Conservation (phyloP, 208 protist species). For the Plasmodiophora brassicae region DNA sequence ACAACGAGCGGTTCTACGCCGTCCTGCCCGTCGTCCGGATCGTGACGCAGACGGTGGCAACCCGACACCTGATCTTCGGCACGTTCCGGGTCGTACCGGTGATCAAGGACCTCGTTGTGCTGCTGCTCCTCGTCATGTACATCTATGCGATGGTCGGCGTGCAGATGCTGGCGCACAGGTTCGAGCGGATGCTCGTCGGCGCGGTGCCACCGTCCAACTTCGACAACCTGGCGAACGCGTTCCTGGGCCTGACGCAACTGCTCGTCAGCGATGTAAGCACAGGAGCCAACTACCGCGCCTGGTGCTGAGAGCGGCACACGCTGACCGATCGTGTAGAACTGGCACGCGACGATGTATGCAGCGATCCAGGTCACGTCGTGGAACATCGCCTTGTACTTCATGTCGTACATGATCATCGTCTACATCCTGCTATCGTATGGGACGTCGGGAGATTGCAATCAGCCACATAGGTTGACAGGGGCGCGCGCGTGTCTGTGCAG, state of each 20-base stretch:
- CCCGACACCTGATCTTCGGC: not conserved
- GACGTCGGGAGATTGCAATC: no score
- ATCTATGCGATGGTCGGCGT: not conserved
- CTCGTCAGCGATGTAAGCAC: not conserved
- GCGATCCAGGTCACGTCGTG: not conserved
- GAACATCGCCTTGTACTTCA: not conserved
- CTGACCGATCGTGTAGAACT: not conserved
- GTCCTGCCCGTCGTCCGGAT: not conserved
- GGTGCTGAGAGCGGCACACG: no score
- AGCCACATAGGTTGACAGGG: no score
- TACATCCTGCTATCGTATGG: not conserved
- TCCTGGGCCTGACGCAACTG: not conserved
- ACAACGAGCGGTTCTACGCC: not conserved
- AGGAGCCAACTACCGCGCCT: not conserved
- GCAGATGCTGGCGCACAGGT: not conserved
- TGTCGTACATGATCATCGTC: not conserved
- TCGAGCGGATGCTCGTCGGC: not conserved
- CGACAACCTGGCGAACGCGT: not conserved
- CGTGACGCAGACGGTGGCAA: not conserved
- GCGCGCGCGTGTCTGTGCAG: no score
- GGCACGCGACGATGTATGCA: not conserved
- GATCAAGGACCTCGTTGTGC: not conserved
- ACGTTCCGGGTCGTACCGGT: not conserved
- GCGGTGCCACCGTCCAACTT: not conserved
- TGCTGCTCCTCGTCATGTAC: not conserved